phyloP scores from a whole-genome alignment of 148 eudicot species.

The Persicaria tinctoria region DNA sequence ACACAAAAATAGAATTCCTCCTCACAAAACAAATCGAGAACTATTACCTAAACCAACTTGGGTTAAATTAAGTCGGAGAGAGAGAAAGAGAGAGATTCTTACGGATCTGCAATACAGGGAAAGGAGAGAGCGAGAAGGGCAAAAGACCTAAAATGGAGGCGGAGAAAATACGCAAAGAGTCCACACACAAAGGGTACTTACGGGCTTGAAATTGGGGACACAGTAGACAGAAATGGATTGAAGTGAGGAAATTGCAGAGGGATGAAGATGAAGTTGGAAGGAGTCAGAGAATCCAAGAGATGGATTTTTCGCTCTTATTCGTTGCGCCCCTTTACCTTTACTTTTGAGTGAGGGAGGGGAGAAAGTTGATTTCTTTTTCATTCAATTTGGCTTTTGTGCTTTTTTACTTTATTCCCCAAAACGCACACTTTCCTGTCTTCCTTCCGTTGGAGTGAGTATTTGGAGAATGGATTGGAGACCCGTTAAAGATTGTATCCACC shows the following conservation, averaged over 20 bases:
- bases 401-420: conserved; percentile 17
- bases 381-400: conserved; percentile 20
- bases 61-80: conserved; percentile 1
- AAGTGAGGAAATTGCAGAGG: conserved; percentile 11
- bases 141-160: conserved; percentile 5
- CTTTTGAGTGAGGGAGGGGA: conserved; percentile 21
- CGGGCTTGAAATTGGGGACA: conserved; percentile 28
- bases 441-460: neutral
- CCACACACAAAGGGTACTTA: conserved; percentile 29
- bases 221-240: conserved; percentile 19
- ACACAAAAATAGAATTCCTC: conserved; percentile 23
- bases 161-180: conserved; percentile 23
- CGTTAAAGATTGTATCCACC: neutral
- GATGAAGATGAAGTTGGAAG: conserved; percentile 35
- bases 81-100: conserved; percentile 12
- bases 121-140: conserved; percentile 11
- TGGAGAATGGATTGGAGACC: neutral
- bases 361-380: conserved; percentile 24
- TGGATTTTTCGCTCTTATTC: conserved; percentile 21
- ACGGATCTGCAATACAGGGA: neutral
- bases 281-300: conserved; percentile 18
- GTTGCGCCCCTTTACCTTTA: conserved; percentile 16
- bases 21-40: conserved; percentile 11
- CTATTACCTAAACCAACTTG: conserved; percentile 27
- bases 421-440: conserved; percentile 11